Evolutionary conservation across 208 protist genomes (phyloP).

Genomic region (Angomonas desouzai): DNA sequence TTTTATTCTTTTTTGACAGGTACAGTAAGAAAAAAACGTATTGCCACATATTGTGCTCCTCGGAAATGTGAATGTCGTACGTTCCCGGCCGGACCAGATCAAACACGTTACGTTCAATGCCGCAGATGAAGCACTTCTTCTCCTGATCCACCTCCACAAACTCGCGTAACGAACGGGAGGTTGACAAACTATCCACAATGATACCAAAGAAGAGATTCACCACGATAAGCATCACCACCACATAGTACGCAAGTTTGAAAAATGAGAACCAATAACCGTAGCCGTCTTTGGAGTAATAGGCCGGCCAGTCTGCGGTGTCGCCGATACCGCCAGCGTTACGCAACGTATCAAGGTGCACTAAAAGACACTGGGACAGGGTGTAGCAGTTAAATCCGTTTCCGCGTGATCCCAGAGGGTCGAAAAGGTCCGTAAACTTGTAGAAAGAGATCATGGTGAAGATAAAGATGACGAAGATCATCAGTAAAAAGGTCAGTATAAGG

Average conservation of each 20-base stretch:
- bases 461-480: constrained; percentile 54
- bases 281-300: constrained; percentile 40
- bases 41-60: constrained; percentile 95
- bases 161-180: constrained; percentile 63
- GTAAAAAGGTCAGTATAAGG: constrained; percentile 51
- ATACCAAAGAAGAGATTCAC: constrained; percentile 93
- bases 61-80: constrained; percentile 77
- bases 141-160: constrained; percentile 61
- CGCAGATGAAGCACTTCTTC: constrained; percentile 94
- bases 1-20: constrained; percentile 56
- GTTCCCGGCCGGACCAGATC: constrained; percentile 65
- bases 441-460: constrained; percentile 57
- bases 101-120: constrained; percentile 74
- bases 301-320: constrained; percentile 61
- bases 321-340: constrained; percentile 72
- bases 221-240: constrained; percentile 75
- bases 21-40: constrained; percentile 93
- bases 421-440: constrained; percentile 56
- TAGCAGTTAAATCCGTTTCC: constrained; percentile 71
- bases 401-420: constrained; percentile 31
- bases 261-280: constrained; percentile 86
- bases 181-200: constrained; percentile 91
- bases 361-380: constrained; percentile 69
- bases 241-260: constrained; percentile 85
- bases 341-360: constrained; percentile 71